Evolutionary conservation across 2,329 filamentous ascomycete species (phyloP).

Genomic region (Zymoseptoria passerinii): DNA sequence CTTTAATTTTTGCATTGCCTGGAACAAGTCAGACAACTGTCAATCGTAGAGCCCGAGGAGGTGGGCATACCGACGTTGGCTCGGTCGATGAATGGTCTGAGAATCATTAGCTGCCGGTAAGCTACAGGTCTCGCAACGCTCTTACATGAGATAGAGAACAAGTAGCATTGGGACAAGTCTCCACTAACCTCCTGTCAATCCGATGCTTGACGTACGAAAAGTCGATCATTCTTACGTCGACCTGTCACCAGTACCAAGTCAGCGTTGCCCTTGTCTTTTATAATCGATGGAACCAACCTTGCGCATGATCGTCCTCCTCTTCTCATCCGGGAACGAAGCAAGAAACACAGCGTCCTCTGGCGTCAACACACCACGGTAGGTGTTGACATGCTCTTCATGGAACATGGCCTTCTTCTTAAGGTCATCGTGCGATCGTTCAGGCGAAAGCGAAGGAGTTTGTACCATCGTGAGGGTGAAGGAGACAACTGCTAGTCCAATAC

Average conservation of each 20-base stretch:
- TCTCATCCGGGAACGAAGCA: conserved; percentile 16
- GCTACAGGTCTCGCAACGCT: neutral
- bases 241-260: conserved; percentile 24
- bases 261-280: neutral
- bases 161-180: conserved; percentile 32
- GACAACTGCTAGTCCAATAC: neutral
- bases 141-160: conserved; percentile 28
- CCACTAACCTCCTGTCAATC: neutral
- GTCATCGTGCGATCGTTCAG: neutral
- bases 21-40: neutral
- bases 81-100: conserved; percentile 24
- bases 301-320: conserved; percentile 26
- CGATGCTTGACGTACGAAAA: neutral
- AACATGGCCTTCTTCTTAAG: conserved; percentile 1
- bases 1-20: conserved; percentile 22
- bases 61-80: conserved; percentile 14
- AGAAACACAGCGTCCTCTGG: conserved; percentile 26
- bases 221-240: conserved; percentile 20
- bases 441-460: neutral
- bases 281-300: neutral
- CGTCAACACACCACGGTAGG: neutral
- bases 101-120: neutral
- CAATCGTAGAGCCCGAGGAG: neutral
- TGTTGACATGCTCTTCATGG: neutral
- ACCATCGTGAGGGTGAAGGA: neutral